phyloP scores from a whole-genome alignment of 345 rosid species.

The Linum tenue region DNA sequence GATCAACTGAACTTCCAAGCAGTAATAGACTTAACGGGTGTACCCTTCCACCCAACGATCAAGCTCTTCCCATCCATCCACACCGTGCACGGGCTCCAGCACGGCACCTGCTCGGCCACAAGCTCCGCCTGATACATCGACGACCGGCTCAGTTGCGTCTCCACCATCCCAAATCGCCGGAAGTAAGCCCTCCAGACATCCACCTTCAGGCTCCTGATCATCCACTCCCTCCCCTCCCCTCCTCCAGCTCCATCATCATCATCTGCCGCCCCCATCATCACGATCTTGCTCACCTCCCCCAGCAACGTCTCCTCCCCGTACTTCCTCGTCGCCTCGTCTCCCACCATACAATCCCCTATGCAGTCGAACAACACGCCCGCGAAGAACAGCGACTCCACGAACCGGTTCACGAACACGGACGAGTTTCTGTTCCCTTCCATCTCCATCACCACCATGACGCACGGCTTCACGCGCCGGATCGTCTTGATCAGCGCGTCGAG shows the following conservation, averaged over 20 bases:
- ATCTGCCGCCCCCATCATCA: conserved; percentile 19
- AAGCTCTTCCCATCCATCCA: conserved; percentile 14
- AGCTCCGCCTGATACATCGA: conserved; percentile 33
- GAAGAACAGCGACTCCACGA: conserved; percentile 24
- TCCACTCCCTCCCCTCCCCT: conserved; percentile 35
- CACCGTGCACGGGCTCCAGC: conserved; percentile 29
- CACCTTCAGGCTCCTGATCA: conserved; percentile 24
- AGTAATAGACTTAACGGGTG: conserved; percentile 35
- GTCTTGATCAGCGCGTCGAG: conserved; percentile 31
- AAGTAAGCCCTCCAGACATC: conserved; percentile 42
- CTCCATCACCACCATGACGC: conserved; percentile 35
- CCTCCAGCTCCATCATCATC: no score
- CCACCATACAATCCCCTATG: conserved; percentile 23
- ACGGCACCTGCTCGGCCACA: conserved; percentile 15
- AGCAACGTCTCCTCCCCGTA: conserved; percentile 14
- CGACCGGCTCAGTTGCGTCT: conserved; percentile 28
- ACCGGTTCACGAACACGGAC: conserved; percentile 16
- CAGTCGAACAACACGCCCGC: conserved; percentile 33
- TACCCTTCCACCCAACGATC: conserved; percentile 40
- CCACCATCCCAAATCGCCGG: conserved; percentile 30
- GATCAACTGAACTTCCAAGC: conserved; percentile 32
- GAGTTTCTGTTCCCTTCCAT: conserved; percentile 36
- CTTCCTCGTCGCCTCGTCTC: conserved; percentile 17
- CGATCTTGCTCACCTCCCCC: conserved; percentile 19
- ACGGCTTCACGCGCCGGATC: conserved; percentile 25